Conservation (phyloP, 257 asterid genomes). For the Primulina tabacum region DNA sequence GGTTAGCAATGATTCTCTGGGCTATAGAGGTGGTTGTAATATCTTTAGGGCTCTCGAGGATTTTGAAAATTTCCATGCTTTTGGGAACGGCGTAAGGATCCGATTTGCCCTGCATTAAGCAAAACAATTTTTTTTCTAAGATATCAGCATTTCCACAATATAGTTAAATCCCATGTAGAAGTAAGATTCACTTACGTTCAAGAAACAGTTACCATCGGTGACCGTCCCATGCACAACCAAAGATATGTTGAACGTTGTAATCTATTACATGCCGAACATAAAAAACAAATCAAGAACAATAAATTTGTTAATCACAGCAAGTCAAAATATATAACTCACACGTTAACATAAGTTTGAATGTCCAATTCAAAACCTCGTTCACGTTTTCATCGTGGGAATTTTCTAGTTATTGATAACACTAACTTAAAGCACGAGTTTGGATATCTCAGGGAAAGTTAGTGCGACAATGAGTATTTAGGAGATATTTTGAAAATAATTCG, state of each 20-base stretch:
- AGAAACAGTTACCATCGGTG: constrained; percentile 55
- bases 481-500: background rate
- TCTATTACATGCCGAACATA: constrained; percentile 29
- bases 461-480: background rate
- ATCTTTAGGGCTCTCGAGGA: constrained; percentile 70
- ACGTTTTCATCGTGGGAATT: too few relatives aligned
- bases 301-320: constrained; percentile 4
- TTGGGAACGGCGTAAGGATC: constrained; percentile 79
- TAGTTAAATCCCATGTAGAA: background rate
- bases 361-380: too few relatives aligned
- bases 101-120: constrained; percentile 48
- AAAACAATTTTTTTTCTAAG: constrained; percentile 19
- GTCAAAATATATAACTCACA: background rate
- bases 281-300: constrained; percentile 6
- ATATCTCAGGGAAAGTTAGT: too few relatives aligned
- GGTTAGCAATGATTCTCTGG: constrained; percentile 80
- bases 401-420: too few relatives aligned
- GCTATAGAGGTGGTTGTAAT: constrained; percentile 79
- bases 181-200: constrained; percentile 45
- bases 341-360: background rate
- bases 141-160: constrained; percentile 1
- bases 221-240: constrained; percentile 80
- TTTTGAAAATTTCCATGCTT: constrained; percentile 70
- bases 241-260: constrained; percentile 82
- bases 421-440: too few relatives aligned